phyloP scores from a whole-genome alignment of 352 stramenopile species.

The Globisporangium ultimum region DNA sequence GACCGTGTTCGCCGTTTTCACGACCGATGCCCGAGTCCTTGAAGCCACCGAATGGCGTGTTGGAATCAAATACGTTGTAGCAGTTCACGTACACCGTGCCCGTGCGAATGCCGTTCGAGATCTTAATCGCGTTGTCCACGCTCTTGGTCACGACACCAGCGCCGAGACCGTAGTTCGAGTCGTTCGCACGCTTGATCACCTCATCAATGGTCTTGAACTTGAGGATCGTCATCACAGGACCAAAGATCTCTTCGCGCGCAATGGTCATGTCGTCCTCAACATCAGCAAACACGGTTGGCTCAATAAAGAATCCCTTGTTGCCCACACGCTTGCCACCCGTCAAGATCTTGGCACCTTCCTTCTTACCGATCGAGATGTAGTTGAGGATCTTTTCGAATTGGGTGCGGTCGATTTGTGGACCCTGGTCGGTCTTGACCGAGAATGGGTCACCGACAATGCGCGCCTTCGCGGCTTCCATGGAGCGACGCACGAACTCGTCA shows the following conservation, averaged over 20 bases:
- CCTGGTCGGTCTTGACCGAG: conserved; percentile 29
- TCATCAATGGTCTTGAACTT: conserved; percentile 90
- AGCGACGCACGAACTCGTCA: conserved; percentile 79
- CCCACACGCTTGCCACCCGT: conserved; percentile 72
- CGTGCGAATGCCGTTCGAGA: conserved; percentile 84
- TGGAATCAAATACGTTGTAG: conserved; percentile 87
- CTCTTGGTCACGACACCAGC: conserved; percentile 88
- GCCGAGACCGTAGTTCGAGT: conserved; percentile 84
- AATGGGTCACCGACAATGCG: conserved; percentile 59
- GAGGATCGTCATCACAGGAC: conserved; percentile 87
- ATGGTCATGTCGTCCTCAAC: conserved; percentile 86
- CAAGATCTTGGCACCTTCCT: conserved; percentile 82
- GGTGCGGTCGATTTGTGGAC: conserved; percentile 60
- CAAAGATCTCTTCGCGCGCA: conserved; percentile 91
- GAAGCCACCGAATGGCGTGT: conserved; percentile 86
- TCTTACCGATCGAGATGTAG: conserved; percentile 75
- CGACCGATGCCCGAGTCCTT: conserved; percentile 85
- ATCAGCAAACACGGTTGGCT: conserved; percentile 90
- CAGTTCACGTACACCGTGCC: conserved; percentile 95
- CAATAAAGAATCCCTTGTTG: conserved; percentile 86
- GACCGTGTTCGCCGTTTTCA: conserved; percentile 71
- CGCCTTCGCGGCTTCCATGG: conserved; percentile 47
- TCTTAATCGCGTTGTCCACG: conserved; percentile 80
- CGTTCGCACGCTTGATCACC: conserved; percentile 84
- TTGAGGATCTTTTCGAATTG: conserved; percentile 85